Base-by-base conservation (phyloP, 2,329 filamentous ascomycete genomes). In the Claviceps quebecensis region DNA sequence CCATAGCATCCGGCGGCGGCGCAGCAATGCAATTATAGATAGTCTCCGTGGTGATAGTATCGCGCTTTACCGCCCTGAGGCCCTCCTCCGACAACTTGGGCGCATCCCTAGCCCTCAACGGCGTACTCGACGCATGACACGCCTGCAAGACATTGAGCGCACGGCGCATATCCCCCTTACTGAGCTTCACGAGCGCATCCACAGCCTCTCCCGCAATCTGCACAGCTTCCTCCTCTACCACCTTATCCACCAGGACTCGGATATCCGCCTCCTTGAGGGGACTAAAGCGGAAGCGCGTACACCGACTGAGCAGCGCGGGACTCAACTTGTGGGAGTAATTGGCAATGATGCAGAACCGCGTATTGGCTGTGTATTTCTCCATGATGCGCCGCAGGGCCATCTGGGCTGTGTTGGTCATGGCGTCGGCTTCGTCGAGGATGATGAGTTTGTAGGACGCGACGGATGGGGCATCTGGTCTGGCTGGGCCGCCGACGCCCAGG, bases 301-400 rank as follows among this genome's bases (percentile, higher is more conserved):
- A 98, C 60, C 93, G 77, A 47, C 91, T 97, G 50, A 98, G 74
- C 44, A 98, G 74, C 0, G 93, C 93, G 0, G 93, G 91, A 13
- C 88, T 94, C 40, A 98, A 81, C 69, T 98, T 98, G 72, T 98
- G 93, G 34, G 93, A 93, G 69, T 98, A 98, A 70, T 98, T 98
- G 60, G 93, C 93, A 60, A 98, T 97, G 64, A 98, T 88, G 71
- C 91, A 97, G 71, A 98, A 98, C 49, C 93, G 78, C 2, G 93
- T 96, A 71, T 98, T 98, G 54, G 87, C 87, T 0, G 93, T 98
- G 72, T 98, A 98, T 71, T 95, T 95, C 65, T 98, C 93, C 93
- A 98, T 98, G 63, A 98, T 97, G 47, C 93, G 77, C 55, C 93
- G 80, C 51, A 98, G 74, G 0, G 93, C 93, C 91, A 98, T 98